A percentile compares a stretch with the other conserved stretches of the same genome.
Conservation (phyloP, 2,329 filamentous ascomycete species). For the Aspergillus niger region DNA sequence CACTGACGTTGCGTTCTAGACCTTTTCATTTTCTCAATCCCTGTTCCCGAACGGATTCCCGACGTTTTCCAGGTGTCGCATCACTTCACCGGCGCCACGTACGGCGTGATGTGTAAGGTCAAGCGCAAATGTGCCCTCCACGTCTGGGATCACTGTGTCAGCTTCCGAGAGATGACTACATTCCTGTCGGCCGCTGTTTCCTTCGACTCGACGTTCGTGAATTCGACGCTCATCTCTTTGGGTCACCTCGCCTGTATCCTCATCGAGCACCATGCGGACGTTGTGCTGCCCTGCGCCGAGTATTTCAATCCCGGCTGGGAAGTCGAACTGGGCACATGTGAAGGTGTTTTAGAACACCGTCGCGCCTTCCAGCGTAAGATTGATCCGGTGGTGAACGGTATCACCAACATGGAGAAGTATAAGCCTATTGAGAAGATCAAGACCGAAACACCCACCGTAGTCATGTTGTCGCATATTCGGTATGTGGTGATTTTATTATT, state of each 20-base stretch:
- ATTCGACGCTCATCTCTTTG: slow-evolving; percentile 44
- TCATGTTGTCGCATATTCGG: slow-evolving; percentile 62
- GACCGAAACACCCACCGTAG: slow-evolving; percentile 60
- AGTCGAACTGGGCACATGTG: slow-evolving; percentile 59
- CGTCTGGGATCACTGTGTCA: slow-evolving; percentile 65
- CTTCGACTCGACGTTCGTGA: slow-evolving; percentile 41
- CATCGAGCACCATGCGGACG: slow-evolving; percentile 55
- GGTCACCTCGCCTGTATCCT: slow-evolving; percentile 17
- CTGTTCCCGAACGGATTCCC: slow-evolving; percentile 19
- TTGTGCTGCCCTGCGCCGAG: slow-evolving; percentile 58
- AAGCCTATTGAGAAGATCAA: slow-evolving; percentile 60
- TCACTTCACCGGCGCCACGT: slow-evolving; percentile 61
- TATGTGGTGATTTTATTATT: neutral
- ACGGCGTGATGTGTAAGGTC: slow-evolving; percentile 63
- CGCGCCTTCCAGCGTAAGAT: slow-evolving; percentile 61
- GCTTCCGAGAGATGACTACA: slow-evolving; percentile 58
- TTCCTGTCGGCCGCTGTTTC: slow-evolving; percentile 48
- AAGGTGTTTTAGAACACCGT: slow-evolving; percentile 58
- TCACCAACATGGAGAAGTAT: slow-evolving; percentile 64
- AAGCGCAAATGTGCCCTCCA: slow-evolving; percentile 61
- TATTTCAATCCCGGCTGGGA: slow-evolving; percentile 67
- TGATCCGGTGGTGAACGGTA: slow-evolving; percentile 66
- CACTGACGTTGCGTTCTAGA: slow-evolving; percentile 6
- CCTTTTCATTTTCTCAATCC: slow-evolving; percentile 19
- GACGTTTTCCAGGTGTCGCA: slow-evolving; percentile 54